These are phyloP conservation scores for Crithidia acanthocephali DNA, from an alignment of 208 protist genomes.

Conservation along the genomic window DNA sequence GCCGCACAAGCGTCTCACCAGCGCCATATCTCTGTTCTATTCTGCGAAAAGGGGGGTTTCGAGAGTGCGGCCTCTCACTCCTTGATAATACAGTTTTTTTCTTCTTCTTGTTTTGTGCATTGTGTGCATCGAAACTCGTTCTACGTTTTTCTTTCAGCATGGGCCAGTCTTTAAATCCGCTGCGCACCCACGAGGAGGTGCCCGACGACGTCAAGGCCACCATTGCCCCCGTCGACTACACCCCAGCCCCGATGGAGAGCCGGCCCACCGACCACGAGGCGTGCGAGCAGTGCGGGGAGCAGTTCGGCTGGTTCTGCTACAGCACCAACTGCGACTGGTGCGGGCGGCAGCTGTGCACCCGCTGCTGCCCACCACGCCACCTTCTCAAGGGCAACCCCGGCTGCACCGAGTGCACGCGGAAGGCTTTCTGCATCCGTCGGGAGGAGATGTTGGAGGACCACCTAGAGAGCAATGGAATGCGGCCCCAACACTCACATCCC, in stretches of 20 bases:
- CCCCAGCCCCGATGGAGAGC: constrained; percentile 35
- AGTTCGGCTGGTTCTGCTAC: constrained; percentile 64
- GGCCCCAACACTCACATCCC: neutral
- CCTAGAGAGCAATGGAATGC: constrained; percentile 18
- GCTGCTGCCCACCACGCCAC: constrained; percentile 74
- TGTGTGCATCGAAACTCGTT: neutral
- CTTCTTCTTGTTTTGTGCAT: neutral
- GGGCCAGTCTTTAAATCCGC: constrained; percentile 62
- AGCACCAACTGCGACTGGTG: constrained; percentile 89
- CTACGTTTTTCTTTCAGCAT: constrained; percentile 37
- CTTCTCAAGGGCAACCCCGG: constrained; percentile 71
- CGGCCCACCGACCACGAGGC: constrained; percentile 38
- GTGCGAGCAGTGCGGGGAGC: constrained; percentile 69
- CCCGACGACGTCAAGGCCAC: constrained; percentile 69
- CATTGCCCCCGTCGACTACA: constrained; percentile 76
- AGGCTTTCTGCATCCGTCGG: constrained; percentile 44
- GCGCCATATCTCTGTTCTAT: too few species aligned
- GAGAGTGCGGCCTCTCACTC: too few species aligned
- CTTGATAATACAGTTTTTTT: neutral
- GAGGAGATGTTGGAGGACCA: constrained; percentile 36
- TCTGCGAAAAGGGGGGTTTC: too few species aligned
- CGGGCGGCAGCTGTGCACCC: constrained; percentile 69
- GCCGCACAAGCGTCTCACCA: too few species aligned
- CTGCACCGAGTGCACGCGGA: constrained; percentile 66
- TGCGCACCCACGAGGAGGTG: constrained; percentile 65